These are phyloP conservation scores for Plectosphaerella plurivora DNA, from an alignment of 2,329 filamentous ascomycete species.

Conservation along the genomic window DNA sequence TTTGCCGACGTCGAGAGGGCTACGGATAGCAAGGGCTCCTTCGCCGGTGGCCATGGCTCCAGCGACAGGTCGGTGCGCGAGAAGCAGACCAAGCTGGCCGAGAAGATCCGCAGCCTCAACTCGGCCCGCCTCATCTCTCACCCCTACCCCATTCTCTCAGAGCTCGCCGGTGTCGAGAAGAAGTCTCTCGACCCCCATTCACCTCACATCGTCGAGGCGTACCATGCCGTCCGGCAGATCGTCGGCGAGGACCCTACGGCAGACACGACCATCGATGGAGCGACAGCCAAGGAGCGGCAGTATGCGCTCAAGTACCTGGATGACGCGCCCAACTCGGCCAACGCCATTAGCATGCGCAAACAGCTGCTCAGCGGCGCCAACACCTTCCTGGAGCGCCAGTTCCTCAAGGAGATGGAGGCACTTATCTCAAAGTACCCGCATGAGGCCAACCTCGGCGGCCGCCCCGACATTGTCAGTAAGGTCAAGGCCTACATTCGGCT, in stretches of 20 bases:
- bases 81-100: slow-evolving; percentile 77
- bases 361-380: slow-evolving; percentile 77
- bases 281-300: slow-evolving; percentile 67
- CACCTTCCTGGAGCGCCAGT: slow-evolving; percentile 74
- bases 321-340: slow-evolving; percentile 60
- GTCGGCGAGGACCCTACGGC: slow-evolving; percentile 65
- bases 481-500: slow-evolving; percentile 89
- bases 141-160: slow-evolving; percentile 69
- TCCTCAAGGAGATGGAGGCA: slow-evolving; percentile 71
- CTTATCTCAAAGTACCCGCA: slow-evolving; percentile 78
- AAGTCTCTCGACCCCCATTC: slow-evolving; percentile 67
- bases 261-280: slow-evolving; percentile 54
- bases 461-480: slow-evolving; percentile 84
- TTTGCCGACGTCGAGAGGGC: slow-evolving; percentile 66
- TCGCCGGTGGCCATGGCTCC: slow-evolving; percentile 45
- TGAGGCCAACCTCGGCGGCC: slow-evolving; percentile 84
- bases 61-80: slow-evolving; percentile 76
- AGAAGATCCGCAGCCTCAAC: slow-evolving; percentile 77
- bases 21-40: slow-evolving; percentile 39
- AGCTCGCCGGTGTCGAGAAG: slow-evolving; percentile 71
- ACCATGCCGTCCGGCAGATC: slow-evolving; percentile 75
- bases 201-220: slow-evolving; percentile 74
- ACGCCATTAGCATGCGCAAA: slow-evolving; percentile 66
- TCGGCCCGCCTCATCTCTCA: slow-evolving; percentile 60
- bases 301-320: slow-evolving; percentile 76